Conservation (phyloP, 345 rosid genomes). For the Pseudoturritis turrita region DNA sequence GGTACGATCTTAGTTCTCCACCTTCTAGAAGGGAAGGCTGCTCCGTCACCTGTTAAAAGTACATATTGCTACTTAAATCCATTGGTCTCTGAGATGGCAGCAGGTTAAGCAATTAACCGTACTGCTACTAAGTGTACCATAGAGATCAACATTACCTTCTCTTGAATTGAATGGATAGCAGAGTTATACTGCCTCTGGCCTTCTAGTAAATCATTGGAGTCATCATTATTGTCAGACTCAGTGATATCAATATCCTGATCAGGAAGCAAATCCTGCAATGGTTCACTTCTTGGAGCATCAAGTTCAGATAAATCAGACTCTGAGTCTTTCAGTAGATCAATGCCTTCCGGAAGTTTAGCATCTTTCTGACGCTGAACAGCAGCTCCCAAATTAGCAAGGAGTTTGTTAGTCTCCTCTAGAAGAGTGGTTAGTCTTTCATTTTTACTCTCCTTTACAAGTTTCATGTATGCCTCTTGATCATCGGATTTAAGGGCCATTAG, state of each 20-base stretch:
- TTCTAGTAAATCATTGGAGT: constrained; percentile 77
- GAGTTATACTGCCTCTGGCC: constrained; percentile 98
- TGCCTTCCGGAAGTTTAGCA: constrained; percentile 62
- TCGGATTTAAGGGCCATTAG: constrained; percentile 95
- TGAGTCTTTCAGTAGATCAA: constrained; percentile 55
- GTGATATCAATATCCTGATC: constrained; percentile 60
- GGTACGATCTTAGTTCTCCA: constrained; percentile 90
- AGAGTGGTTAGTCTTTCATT: constrained; percentile 89
- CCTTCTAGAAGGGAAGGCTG: constrained; percentile 91
- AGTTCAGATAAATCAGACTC: constrained; percentile 69
- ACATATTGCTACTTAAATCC: constrained; percentile 20
- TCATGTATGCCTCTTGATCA: constrained; percentile 97
- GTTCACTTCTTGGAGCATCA: constrained; percentile 68
- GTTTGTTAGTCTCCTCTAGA: constrained; percentile 93
- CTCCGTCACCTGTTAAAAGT: constrained; percentile 71
- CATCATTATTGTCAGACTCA: constrained; percentile 83
- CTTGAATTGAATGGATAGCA: constrained; percentile 93
- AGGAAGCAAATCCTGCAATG: constrained; percentile 54
- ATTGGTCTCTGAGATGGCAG: neutral
- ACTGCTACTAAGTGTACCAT: neutral
- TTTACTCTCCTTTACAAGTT: constrained; percentile 96
- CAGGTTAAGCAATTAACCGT: neutral
- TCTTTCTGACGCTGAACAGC: constrained; percentile 98
- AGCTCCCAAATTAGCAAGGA: constrained; percentile 93
- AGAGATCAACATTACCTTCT: constrained; percentile 51